Conservation (phyloP, 2,329 filamentous ascomycete genomes). For the Trichoderma sp. region DNA sequence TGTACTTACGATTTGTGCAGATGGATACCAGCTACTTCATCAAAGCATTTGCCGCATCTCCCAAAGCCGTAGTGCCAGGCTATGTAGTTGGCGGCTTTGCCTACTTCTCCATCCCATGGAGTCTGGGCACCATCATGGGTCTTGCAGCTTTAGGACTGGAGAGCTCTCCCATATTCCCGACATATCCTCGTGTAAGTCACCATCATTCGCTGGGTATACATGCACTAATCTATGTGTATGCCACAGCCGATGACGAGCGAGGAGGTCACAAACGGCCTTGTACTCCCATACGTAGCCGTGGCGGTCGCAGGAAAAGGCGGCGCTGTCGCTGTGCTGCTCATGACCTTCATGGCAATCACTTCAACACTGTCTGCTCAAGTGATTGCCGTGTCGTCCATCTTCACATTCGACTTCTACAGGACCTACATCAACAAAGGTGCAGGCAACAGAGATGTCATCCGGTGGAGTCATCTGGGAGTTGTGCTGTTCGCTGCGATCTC, state of each 20-base stretch:
- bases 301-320: slow-evolving; percentile 18
- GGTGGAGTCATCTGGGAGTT: slow-evolving; percentile 15
- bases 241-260: neutral
- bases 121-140: slow-evolving; percentile 16
- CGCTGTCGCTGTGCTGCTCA: slow-evolving; percentile 1
- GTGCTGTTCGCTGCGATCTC: slow-evolving; percentile 17
- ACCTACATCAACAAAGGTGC: slow-evolving; percentile 16
- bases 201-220: fast-evolving
- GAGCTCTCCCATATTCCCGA: slow-evolving; percentile 9
- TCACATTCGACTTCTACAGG: slow-evolving; percentile 19
- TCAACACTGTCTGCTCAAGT: slow-evolving; percentile 5
- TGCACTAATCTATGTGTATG: neutral
- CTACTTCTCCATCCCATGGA: slow-evolving; percentile 13
- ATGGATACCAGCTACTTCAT: slow-evolving; percentile 23
- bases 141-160: slow-evolving; percentile 14
- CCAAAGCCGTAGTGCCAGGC: slow-evolving; percentile 8
- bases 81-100: slow-evolving; percentile 10
- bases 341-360: slow-evolving; percentile 21
- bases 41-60: slow-evolving; percentile 14
- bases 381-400: slow-evolving; percentile 14
- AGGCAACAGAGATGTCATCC: slow-evolving; percentile 15
- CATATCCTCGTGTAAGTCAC: slow-evolving; percentile 12
- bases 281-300: slow-evolving; percentile 19
- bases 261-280: slow-evolving; percentile 12
- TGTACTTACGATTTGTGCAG: neutral